These are phyloP conservation scores for Cyclocybe aegerita DNA, from an alignment of 768 basidiomycete species.

Conservation along the genomic window DNA sequence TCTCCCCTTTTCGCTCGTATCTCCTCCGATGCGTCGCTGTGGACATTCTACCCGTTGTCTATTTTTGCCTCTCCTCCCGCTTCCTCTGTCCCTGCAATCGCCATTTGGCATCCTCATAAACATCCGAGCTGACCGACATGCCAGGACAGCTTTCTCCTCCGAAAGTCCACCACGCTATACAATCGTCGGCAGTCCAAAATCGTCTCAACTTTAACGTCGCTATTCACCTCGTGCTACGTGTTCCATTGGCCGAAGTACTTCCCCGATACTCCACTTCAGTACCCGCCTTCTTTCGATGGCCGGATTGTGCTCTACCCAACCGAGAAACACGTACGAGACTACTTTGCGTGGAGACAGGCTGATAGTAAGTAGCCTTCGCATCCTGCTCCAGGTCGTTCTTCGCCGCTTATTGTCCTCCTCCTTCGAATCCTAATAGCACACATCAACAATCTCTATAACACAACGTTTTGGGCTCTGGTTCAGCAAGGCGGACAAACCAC, in stretches of 20 bases:
- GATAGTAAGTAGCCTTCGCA: conserved; percentile 69
- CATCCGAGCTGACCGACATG: conserved; percentile 8
- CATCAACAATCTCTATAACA: conserved; percentile 98
- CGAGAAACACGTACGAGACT: conserved; percentile 75
- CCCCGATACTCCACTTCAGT: conserved; percentile 65
- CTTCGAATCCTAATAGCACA: conserved; percentile 59
- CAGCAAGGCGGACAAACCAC: conserved; percentile 78
- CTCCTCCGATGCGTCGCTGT: no score
- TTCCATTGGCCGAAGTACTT: conserved; percentile 84
- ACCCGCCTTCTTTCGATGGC: conserved; percentile 93
- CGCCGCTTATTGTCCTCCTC: conserved; percentile 7
- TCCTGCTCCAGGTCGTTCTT: background rate
- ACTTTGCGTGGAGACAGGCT: conserved; percentile 94
- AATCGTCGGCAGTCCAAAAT: conserved; percentile 89
- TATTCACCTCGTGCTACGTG: conserved; percentile 90
- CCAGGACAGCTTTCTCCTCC: conserved; percentile 77
- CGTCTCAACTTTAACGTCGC: conserved; percentile 74
- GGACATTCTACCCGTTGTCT: no score
- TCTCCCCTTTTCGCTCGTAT: no score
- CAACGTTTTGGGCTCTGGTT: conserved; percentile 91
- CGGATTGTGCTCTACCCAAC: conserved; percentile 82
- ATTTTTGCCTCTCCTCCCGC: no score
- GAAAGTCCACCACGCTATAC: conserved; percentile 72
- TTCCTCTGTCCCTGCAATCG: background rate
- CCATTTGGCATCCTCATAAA: conserved; percentile 2